Base-by-base conservation (phyloP, 305 asterid species). In the Fraxinus baroniana region DNA sequence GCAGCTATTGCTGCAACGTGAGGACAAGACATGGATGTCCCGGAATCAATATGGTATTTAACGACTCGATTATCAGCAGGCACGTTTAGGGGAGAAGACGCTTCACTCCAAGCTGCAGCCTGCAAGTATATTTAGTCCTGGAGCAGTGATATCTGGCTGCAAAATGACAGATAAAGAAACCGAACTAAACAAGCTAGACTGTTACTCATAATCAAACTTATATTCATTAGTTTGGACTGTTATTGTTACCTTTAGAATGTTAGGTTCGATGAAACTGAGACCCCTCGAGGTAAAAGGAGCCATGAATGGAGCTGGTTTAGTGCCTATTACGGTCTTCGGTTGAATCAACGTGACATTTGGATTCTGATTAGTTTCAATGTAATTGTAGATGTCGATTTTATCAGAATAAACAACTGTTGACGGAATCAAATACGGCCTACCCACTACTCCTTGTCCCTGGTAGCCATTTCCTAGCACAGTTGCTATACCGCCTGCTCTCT, bases 11-110 rank as follows among this genome's bases (percentile, higher is more conserved):
- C 97, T 4, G 91, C 82, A 0, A 91, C 85, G 80, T 93, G 95
- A 5, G 97, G 97, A 84, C 97, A 93, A 22, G 97, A 76, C 94
- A 92, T 92, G 8, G 97, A 93, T 13, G 97, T 93, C 35, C 95
- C 95, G 0, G 97, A 92, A 5, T 33, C 3, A 17, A 93, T 77
- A 0, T 90, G 79, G 79, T 83, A 93, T 79, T 91, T 91, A 7
- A 83, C 93, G 12, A 88, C 89, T 75, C 94, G 81, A 4, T 55
- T 66, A 66, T 90, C 97, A 5, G 28, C 22, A 3, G 76, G 86
- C 52, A 90, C 44, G 44, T 85, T 87, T 18, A 92, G 79, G 13
- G 97, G 97, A 28, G 97, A 85, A 32, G 91, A 36, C 13, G 86
- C 92, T 73, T 83, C 92, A 18, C 91, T 91, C 94, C 94, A 93